phyloP scores from a whole-genome alignment of 805 yeast genomes.

The Kazachstania martiniae region DNA sequence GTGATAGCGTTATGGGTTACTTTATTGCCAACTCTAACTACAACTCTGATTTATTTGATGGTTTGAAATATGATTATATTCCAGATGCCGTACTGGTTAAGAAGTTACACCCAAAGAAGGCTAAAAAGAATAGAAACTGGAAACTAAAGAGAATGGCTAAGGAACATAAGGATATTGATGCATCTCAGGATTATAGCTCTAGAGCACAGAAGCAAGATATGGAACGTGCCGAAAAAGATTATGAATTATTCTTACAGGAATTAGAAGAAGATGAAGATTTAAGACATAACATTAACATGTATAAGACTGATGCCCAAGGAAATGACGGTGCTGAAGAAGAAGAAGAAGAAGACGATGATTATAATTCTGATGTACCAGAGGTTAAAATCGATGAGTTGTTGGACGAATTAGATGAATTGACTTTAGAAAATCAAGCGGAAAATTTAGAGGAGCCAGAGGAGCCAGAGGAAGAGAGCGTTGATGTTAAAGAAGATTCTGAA shows the following conservation, averaged over 20 bases:
- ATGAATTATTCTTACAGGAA: constrained; percentile 90
- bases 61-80: constrained; percentile 44
- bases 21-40: constrained; percentile 76
- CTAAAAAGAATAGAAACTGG: constrained; percentile 71
- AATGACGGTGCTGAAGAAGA: constrained; percentile 33
- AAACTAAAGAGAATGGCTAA: constrained; percentile 94
- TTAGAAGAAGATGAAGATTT: constrained; percentile 94
- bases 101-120: constrained; percentile 73
- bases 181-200: constrained; percentile 44
- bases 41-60: constrained; percentile 81
- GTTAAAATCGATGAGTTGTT: constrained; percentile 84
- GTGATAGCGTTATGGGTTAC: constrained; percentile 94
- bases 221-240: constrained; percentile 88
- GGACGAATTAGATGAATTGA: constrained; percentile 91
- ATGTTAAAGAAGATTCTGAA: constrained; percentile 4
- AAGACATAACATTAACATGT: constrained; percentile 80
- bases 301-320: constrained; percentile 43
- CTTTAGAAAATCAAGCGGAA: constrained; percentile 43
- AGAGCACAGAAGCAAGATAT: constrained; percentile 79
- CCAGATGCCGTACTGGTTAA: constrained; percentile 86
- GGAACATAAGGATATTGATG: constrained; percentile 82
- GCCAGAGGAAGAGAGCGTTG: background rate
- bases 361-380: constrained; percentile 75
- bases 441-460: constrained; percentile 6
- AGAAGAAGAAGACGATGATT: constrained; percentile 42